Evolutionary conservation across 176 grass and related monocot genomes (phyloP), one percentile per base, ranked within the genome.

Genomic region (Bolboschoenus planiculmis): DNA sequence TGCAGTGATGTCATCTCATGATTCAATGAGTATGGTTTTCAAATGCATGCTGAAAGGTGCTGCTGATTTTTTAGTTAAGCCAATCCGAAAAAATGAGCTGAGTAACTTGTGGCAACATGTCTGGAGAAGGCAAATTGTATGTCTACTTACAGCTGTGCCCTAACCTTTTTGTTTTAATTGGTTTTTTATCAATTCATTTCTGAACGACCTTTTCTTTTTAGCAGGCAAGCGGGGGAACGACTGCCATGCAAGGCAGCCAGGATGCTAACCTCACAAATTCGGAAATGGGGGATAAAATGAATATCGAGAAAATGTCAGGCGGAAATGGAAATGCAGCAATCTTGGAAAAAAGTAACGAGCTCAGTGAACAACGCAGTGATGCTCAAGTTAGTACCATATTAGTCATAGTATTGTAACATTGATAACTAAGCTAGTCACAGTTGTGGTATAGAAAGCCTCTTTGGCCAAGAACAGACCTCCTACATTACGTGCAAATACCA

Each of bases 11-110:
- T 99, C 97, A 87, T 99, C 97, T 0, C 88, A 96, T 46, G 97
- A 99, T 84, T 93, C 93, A 23, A 87, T 99, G 34, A 96, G 97
- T 88, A 96, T 78, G 89, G 93, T 99, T 82, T 99, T 99, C 85
- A 99, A 99, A 85, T 99, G 97, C 83, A 99, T 99, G 97, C 78
- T 96, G 48, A 96, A 99, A 90, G 97, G 97, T 60, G 93, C 97
- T 53, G 86, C 97, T 48, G 97, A 99, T 85, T 99, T 99, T 62
- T 91, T 99, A 70, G 91, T 99, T 37, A 99, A 99, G 85, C 97
- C 97, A 3, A 87, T 99, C 78, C 81, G 97, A n/a, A 99, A 93
- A 78, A 99, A 99, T 37, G 97, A 99, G 78, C 31, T 99, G 64
- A 81, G 88, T 78, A 99, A 99, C 82, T 81, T 99, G 43, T 99